A percentile compares a stretch with the other conserved stretches of the same genome.
These are phyloP conservation scores for Solanum hybrid DNA, from an alignment of 305 asterid genomes.

Conservation along the genomic window DNA sequence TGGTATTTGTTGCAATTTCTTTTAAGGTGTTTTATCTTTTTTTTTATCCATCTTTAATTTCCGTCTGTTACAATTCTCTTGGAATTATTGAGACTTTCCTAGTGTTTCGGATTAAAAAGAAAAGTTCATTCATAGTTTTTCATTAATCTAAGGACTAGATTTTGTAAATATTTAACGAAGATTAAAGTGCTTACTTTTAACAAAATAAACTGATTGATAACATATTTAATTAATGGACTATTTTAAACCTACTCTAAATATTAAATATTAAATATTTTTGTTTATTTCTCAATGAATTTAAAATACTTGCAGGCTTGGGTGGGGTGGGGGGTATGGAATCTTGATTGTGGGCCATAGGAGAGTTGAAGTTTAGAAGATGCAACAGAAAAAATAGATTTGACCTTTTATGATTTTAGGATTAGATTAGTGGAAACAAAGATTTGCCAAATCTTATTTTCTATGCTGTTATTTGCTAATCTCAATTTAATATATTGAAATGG, in stretches of 20 bases:
- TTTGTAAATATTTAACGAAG: neutral
- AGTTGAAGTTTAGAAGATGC: conserved; percentile 27
- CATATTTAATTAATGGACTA: neutral
- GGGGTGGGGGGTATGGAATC: neutral
- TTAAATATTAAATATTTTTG: neutral
- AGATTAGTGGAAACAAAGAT: conserved; percentile 21
- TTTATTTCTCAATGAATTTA: neutral
- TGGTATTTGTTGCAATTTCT: neutral
- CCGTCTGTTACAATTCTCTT: neutral
- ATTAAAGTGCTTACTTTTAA: too few species aligned
- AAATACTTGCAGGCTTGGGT: neutral
- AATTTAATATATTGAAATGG: neutral
- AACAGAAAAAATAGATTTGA: conserved; percentile 19
- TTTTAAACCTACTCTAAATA: neutral
- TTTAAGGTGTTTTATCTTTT: neutral
- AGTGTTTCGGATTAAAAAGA: neutral
- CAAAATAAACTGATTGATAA: neutral
- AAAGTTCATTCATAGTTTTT: too few species aligned
- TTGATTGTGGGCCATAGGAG: conserved; percentile 20
- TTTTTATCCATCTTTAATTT: neutral
- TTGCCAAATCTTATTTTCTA: conserved; percentile 27
- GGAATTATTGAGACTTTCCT: neutral
- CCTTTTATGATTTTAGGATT: conserved; percentile 17
- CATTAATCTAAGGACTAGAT: neutral
- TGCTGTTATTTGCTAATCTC: neutral